phyloP scores from a whole-genome alignment of 2,329 filamentous ascomycete species.

The Colletotrichum phormii region DNA sequence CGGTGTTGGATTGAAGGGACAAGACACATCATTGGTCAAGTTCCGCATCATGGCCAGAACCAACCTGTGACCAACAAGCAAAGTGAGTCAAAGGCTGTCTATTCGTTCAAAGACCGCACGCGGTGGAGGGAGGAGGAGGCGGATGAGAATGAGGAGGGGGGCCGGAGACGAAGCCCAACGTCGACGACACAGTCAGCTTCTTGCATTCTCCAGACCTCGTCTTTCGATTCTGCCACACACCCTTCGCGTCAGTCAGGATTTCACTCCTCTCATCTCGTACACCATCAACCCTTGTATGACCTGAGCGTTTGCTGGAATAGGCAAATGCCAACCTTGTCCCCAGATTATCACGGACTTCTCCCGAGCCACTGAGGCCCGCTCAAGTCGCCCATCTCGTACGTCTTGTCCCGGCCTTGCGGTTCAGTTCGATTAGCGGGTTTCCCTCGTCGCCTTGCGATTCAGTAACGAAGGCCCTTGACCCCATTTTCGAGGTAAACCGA shows the following conservation, averaged over 20 bases:
- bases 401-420: background rate
- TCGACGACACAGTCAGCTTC: background rate
- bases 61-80: background rate
- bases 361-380: background rate
- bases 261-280: background rate
- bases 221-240: background rate
- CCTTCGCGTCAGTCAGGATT: background rate
- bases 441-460: background rate
- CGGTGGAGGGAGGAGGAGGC: no score
- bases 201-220: background rate
- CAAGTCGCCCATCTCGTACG: background rate
- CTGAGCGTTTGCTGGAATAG: slow-evolving; percentile 12
- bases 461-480: background rate
- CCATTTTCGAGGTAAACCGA: background rate
- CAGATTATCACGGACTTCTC: background rate
- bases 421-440: background rate
- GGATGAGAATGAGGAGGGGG: background rate
- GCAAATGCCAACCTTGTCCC: background rate
- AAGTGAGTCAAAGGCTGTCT: background rate
- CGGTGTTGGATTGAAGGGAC: no score
- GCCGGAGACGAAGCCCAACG: background rate
- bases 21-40: background rate
- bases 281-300: background rate
- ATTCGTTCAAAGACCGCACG: no score
- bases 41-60: background rate